A percentile compares a stretch with the other conserved stretches of the same genome.
phyloP scores from a whole-genome alignment of 208 protist genomes.

The Wallacemonas collosoma region DNA sequence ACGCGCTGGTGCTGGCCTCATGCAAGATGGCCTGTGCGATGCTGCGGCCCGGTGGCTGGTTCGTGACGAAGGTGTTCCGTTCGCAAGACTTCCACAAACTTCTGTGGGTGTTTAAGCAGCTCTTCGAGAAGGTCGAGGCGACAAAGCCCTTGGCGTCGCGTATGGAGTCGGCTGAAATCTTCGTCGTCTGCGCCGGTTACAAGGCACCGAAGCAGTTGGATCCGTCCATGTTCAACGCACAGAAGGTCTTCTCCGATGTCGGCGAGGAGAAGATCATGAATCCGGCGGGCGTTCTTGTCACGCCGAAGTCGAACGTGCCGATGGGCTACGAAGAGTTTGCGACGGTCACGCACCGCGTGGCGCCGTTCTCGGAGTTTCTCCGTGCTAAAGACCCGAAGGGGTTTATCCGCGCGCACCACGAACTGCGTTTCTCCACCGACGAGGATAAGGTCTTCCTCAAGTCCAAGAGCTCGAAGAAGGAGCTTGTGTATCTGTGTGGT shows the following conservation, averaged over 20 bases:
- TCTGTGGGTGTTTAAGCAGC: constrained; percentile 97
- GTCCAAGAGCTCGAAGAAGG: constrained; percentile 88
- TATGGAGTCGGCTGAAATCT: constrained; percentile 99
- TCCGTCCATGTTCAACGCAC: constrained; percentile 95
- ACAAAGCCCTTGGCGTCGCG: constrained; percentile 98
- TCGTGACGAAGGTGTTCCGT: constrained; percentile 99
- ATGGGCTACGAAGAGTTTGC: constrained; percentile 93
- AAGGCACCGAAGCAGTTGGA: constrained; percentile 96
- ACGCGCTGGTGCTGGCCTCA: constrained; percentile 94
- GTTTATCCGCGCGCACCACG: constrained; percentile 88
- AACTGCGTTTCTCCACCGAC: constrained; percentile 88
- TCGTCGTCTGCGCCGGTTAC: constrained; percentile 98
- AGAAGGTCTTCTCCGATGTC: constrained; percentile 95
- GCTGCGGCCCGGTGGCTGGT: constrained; percentile 92
- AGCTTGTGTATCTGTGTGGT: constrained; percentile 90
- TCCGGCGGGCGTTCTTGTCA: constrained; percentile 65
- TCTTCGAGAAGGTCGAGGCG: constrained; percentile 98
- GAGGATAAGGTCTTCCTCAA: constrained; percentile 76
- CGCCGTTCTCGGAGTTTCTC: constrained; percentile 91
- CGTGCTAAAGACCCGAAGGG: constrained; percentile 83
- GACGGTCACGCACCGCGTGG: constrained; percentile 76
- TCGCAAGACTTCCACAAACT: constrained; percentile 98
- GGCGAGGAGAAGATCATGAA: constrained; percentile 88
- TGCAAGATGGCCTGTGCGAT: constrained; percentile 97
- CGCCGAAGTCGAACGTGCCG: constrained; percentile 77